A percentile compares a stretch with the other conserved stretches of the same genome.
phyloP scores from a whole-genome alignment of 768 basidiomycete species.

The Termitomyces sp. region DNA sequence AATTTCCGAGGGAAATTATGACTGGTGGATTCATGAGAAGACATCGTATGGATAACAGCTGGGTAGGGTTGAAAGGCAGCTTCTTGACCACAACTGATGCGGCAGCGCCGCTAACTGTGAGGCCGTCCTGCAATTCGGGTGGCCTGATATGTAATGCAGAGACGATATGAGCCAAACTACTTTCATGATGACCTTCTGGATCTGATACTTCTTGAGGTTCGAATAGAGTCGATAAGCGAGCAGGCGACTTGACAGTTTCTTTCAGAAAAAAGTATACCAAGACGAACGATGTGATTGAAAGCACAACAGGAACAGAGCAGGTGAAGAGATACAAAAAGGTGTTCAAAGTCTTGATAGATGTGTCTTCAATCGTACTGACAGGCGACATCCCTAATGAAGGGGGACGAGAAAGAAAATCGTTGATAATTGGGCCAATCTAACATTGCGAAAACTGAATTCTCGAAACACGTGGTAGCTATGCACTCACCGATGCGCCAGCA shows the following conservation, averaged over 20 bases:
- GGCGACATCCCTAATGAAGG: slow-evolving; percentile 45
- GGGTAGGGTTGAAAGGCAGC: slow-evolving; percentile 4
- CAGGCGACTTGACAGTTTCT: slow-evolving; percentile 35
- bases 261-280: slow-evolving; percentile 48
- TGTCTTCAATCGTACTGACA: slow-evolving; percentile 27
- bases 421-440: slow-evolving; percentile 48
- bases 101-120: not conserved
- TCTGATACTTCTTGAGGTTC: not conserved
- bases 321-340: slow-evolving; percentile 61
- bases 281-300: slow-evolving; percentile 47
- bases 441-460: not conserved
- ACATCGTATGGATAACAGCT: slow-evolving; percentile 42
- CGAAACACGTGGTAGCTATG: not conserved
- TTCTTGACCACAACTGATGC: slow-evolving; percentile 1
- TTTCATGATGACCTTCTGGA: not conserved
- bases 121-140: slow-evolving; percentile 9
- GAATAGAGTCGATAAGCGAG: slow-evolving; percentile 18
- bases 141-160: not conserved
- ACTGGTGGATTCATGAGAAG: slow-evolving; percentile 45
- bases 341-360: slow-evolving; percentile 34
- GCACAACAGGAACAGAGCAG: slow-evolving; percentile 58
- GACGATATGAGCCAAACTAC: not conserved
- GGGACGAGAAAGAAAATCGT: slow-evolving; percentile 42
- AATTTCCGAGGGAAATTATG: slow-evolving; percentile 57
- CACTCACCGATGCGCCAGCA: slow-evolving; percentile 32